phyloP scores from a whole-genome alignment of 495 filamentous ascomycete species.

The Hyaloscypha finlandica region DNA sequence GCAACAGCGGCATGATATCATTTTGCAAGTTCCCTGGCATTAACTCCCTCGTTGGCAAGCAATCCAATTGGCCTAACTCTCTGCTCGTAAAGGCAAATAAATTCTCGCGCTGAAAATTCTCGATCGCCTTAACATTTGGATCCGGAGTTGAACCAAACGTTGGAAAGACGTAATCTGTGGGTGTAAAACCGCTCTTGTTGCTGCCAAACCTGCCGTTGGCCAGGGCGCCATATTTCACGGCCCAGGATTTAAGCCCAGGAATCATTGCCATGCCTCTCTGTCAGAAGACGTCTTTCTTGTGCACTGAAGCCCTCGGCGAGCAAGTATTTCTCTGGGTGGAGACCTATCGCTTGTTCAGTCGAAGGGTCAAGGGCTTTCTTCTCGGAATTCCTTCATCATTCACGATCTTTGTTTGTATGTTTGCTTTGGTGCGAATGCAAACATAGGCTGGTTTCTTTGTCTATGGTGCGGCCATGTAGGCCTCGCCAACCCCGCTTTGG shows the following conservation, averaged over 20 bases:
- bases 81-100: conserved; percentile 8
- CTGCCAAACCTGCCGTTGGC: neutral
- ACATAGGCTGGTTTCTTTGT: neutral
- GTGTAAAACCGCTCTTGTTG: neutral
- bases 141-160: neutral
- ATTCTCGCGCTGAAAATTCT: conserved; percentile 1
- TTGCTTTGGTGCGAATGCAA: neutral
- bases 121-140: neutral
- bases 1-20: conserved; percentile 6
- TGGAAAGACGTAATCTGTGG: neutral
- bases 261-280: neutral
- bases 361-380: neutral
- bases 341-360: neutral
- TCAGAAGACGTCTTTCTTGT: too few relatives aligned
- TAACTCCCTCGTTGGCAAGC: conserved; percentile 17
- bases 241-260: neutral
- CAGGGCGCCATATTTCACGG: neutral
- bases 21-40: conserved; percentile 9
- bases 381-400: neutral
- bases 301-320: too few relatives aligned
- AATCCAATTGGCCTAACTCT: conserved; percentile 15
- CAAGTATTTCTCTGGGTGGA: neutral
- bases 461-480: neutral
- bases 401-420: neutral
- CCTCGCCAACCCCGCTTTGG: neutral